Evolutionary conservation across 78 protist genomes (phyloP).

Genomic region (slime mould (Dictyostelium discoideum)): DNA sequence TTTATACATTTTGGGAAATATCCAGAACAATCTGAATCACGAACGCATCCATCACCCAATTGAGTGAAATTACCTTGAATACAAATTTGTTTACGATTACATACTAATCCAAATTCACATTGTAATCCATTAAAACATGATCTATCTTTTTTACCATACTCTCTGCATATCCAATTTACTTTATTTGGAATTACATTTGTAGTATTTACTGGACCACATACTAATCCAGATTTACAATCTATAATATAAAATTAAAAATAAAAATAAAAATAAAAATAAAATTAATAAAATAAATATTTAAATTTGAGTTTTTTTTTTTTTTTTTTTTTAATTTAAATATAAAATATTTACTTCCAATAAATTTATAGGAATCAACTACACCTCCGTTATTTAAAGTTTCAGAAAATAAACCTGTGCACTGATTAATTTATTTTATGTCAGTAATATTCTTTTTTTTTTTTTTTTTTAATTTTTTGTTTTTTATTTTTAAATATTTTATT

Average conservation of each 20-base stretch:
- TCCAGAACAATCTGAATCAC: not conserved
- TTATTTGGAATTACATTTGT: not conserved
- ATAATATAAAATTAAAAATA: no score
- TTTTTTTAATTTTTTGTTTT: not conserved
- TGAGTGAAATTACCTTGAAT: not conserved
- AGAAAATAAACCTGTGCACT: not conserved
- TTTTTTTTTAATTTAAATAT: not conserved
- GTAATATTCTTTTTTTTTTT: not conserved
- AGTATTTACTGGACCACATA: not conserved
- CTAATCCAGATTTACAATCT: not conserved
- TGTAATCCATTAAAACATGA: not conserved
- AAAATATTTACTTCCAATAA: not conserved
- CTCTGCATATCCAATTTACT: not conserved
- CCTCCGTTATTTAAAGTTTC: not conserved
- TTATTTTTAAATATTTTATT: no score
- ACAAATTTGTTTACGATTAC: not conserved
- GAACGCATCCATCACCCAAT: not conserved
- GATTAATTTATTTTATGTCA: not conserved
- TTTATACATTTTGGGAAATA: not conserved
- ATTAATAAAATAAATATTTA: no score
- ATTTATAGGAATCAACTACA: not conserved
- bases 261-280: no score
- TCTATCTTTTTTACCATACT: not conserved
- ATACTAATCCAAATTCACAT: not conserved
- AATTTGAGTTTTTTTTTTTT: not conserved